phyloP scores from a whole-genome alignment of 1,139 yeast species.

The Pichia inconspicua region DNA sequence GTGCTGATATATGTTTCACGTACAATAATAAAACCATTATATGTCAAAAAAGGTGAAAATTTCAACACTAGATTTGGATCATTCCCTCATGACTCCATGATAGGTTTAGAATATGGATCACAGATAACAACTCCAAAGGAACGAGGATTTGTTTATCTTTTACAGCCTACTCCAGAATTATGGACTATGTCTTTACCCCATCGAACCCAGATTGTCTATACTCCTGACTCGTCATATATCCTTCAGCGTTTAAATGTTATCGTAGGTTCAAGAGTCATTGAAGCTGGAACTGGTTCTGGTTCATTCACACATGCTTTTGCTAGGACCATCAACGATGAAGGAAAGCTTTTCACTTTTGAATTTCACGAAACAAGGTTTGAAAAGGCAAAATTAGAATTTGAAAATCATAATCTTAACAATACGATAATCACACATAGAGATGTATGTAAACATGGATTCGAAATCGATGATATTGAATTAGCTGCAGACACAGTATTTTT shows the following conservation, averaged over 20 bases:
- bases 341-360: conserved; percentile 76
- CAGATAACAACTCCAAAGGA: conserved; percentile 78
- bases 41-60: conserved; percentile 47
- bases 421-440: conserved; percentile 69
- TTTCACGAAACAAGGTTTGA: conserved; percentile 78
- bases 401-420: conserved; percentile 54
- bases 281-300: conserved; percentile 98
- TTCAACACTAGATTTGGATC: conserved; percentile 85
- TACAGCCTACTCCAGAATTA: conserved; percentile 90
- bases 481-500: conserved; percentile 71
- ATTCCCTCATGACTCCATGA: conserved; percentile 74
- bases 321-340: conserved; percentile 57
- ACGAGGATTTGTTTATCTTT: conserved; percentile 77
- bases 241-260: conserved; percentile 69
- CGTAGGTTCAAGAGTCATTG: conserved; percentile 75
- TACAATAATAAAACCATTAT: conserved; percentile 68
- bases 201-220: conserved; percentile 94
- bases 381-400: conserved; percentile 75
- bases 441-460: conserved; percentile 84
- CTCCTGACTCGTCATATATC: conserved; percentile 90
- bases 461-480: conserved; percentile 35
- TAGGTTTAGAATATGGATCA: conserved; percentile 75
- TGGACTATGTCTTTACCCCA: conserved; percentile 96
- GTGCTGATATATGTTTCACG: conserved; percentile 83
- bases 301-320: conserved; percentile 92